Conservation (phyloP, 768 basidiomycete genomes). For the Boletus pseudopeckii region DNA sequence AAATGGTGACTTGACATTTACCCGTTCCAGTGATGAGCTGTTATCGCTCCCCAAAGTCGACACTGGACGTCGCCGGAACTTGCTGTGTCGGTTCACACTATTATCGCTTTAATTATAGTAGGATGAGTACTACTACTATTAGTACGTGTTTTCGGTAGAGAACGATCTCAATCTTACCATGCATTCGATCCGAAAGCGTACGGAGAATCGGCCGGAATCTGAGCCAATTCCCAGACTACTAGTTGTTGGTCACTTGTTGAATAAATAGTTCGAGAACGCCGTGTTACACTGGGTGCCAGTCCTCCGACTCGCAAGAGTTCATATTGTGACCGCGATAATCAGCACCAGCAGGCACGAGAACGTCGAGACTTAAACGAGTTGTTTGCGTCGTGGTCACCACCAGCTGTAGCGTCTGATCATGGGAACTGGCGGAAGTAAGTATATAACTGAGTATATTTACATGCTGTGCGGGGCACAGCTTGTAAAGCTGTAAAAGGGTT, state of each 20-base stretch:
- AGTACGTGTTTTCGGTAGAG: background rate
- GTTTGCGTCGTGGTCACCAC: too few relatives aligned
- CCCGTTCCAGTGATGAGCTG: background rate
- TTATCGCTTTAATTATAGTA: background rate
- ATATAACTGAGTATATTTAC: too few relatives aligned
- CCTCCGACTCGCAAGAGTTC: too few relatives aligned
- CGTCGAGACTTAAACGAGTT: background rate
- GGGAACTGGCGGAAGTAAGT: background rate
- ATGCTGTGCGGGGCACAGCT: too few relatives aligned
- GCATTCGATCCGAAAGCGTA: background rate
- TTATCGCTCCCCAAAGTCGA: background rate
- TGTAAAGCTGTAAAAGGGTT: too few relatives aligned
- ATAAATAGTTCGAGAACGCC: background rate
- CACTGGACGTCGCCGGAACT: background rate
- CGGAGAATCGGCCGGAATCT: background rate
- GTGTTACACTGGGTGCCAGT: too few relatives aligned
- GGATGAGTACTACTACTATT: background rate
- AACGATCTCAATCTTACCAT: background rate
- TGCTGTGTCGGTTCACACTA: background rate
- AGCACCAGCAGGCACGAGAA: background rate
- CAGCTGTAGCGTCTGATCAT: too few relatives aligned
- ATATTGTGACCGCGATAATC: background rate
- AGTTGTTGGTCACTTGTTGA: background rate
- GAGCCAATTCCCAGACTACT: background rate
- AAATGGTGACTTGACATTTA: background rate